Conservation (phyloP, 192 early-diverging fungal genomes). For the Coemansia reversa region DNA sequence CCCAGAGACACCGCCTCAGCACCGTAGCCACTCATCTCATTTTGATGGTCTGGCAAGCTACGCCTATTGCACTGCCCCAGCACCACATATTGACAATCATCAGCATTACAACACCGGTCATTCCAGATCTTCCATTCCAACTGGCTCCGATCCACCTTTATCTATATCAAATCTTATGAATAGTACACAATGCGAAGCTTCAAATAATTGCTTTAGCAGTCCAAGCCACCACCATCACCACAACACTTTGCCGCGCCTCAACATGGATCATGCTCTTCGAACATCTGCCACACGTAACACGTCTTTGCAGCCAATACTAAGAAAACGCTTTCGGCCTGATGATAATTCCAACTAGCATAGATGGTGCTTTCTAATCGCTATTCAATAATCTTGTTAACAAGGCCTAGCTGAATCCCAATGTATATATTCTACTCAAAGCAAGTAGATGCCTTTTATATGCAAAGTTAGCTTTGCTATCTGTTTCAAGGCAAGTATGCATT, state of each 20-base stretch:
- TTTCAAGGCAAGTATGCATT: not conserved
- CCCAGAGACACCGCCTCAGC: not conserved
- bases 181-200: not conserved
- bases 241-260: conserved; percentile 14
- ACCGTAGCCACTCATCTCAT: not conserved
- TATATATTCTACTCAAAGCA: not conserved
- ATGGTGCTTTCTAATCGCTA: not conserved
- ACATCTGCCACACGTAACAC: not conserved
- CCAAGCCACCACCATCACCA: not conserved
- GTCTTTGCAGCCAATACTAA: not conserved
- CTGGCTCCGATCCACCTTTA: not conserved
- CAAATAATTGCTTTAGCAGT: not conserved
- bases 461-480: not conserved
- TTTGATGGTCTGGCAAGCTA: not conserved
- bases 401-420: not conserved
- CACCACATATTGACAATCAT: not conserved
- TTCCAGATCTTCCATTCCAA: not conserved
- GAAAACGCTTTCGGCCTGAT: conserved; percentile 4
- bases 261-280: conserved; percentile 10
- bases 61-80: not conserved
- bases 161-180: not conserved
- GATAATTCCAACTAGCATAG: not conserved
- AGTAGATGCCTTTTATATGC: not conserved
- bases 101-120: not conserved
- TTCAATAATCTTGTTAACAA: not conserved